phyloP scores from a whole-genome alignment of 768 basidiomycete species.

The Collybia sp. region DNA sequence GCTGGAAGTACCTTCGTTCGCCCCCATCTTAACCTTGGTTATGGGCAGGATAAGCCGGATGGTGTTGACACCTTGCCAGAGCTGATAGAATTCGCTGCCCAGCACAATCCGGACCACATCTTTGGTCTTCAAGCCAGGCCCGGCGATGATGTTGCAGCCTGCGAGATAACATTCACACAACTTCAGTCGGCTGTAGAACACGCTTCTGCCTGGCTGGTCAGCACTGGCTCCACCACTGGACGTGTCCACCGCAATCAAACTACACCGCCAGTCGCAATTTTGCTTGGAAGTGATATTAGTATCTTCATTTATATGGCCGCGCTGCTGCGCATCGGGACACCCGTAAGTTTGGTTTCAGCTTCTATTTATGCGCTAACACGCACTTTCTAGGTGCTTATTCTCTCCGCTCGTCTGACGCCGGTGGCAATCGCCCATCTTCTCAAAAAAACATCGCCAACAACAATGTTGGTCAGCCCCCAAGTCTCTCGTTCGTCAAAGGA shows the following conservation, averaged over 20 bases:
- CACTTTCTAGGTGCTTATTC: slow-evolving; percentile 21
- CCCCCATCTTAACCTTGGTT: slow-evolving; percentile 29
- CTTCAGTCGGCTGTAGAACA: slow-evolving; percentile 25
- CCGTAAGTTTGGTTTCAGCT: slow-evolving; percentile 17
- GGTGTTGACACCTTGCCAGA: slow-evolving; percentile 30
- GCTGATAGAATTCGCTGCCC: slow-evolving; percentile 30
- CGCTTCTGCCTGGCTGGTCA: slow-evolving; percentile 28
- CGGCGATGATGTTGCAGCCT: slow-evolving; percentile 16
- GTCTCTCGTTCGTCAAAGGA: slow-evolving; percentile 25
- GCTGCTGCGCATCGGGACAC: slow-evolving; percentile 28
- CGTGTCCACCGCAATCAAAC: slow-evolving; percentile 16
- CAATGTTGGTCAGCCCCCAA: slow-evolving; percentile 25
- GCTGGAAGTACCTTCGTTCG: slow-evolving; percentile 24
- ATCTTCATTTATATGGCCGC: slow-evolving; percentile 33
- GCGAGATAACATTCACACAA: slow-evolving; percentile 28
- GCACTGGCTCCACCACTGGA: slow-evolving; percentile 19
- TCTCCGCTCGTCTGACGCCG: slow-evolving; percentile 31
- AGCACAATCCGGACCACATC: slow-evolving; percentile 26
- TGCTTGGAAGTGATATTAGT: slow-evolving; percentile 30
- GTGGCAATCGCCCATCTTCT: slow-evolving; percentile 30
- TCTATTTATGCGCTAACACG: not conserved
- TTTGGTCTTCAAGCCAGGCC: slow-evolving; percentile 28
- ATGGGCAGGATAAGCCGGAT: slow-evolving; percentile 10
- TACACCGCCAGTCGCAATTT: slow-evolving; percentile 28
- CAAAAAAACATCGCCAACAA: slow-evolving; percentile 21